A percentile compares a stretch with the other conserved stretches of the same genome.
Conservation (phyloP, 2,329 filamentous ascomycete genomes). For the Fusarium sacchari region DNA sequence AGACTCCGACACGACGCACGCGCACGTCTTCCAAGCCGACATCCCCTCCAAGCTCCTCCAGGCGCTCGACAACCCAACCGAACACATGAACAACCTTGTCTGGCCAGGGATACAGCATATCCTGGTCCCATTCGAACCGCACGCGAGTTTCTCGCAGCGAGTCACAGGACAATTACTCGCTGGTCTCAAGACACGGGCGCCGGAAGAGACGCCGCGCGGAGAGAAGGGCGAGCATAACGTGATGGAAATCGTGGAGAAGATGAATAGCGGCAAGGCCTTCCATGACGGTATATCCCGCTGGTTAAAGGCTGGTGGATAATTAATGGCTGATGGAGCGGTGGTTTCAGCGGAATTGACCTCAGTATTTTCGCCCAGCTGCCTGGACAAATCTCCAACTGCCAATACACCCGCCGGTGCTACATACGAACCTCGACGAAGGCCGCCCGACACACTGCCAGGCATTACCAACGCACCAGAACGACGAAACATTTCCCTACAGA, state of each 20-base stretch:
- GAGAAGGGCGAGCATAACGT: neutral
- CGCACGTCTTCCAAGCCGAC: neutral
- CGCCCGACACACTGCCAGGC: fast-evolving
- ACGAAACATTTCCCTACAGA: neutral
- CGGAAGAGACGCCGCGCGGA: fast-evolving
- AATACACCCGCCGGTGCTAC: neutral
- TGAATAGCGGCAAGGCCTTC: neutral
- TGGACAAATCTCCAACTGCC: too few relatives aligned
- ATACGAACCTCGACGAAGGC: fast-evolving
- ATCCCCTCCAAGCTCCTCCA: neutral
- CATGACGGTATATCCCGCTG: neutral
- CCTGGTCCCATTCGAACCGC: neutral
- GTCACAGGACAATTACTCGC: neutral
- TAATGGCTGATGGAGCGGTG: neutral
- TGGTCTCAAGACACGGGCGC: neutral
- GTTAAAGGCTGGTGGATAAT: neutral
- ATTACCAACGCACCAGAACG: neutral
- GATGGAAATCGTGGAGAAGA: neutral
- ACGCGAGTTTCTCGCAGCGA: neutral
- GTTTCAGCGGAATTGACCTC: neutral
- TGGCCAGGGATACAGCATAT: neutral
- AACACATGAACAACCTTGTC: neutral
- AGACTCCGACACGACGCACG: fast-evolving
- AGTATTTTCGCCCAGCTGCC: neutral
- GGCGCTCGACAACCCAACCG: neutral